A percentile compares a stretch with the other conserved stretches of the same genome.
Conservation (phyloP, 2,329 filamentous ascomycete species). For the Amylocarpus encephaloides region DNA sequence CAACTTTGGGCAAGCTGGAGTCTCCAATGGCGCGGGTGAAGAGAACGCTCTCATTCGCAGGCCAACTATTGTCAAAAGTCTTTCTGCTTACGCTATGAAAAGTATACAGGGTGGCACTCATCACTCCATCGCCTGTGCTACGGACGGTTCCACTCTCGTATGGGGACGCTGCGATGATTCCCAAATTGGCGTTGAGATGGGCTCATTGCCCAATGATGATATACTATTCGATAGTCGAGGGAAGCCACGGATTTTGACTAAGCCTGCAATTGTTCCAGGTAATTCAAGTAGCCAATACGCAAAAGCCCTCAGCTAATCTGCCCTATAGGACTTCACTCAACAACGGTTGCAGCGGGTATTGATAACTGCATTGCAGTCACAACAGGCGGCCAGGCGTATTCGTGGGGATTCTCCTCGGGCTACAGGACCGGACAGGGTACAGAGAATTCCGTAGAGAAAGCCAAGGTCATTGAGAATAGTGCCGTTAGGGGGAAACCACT, state of each 20-base stretch:
- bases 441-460: conserved; percentile 68
- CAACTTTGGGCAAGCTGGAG: conserved; percentile 76
- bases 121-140: conserved; percentile 62
- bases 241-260: conserved; percentile 60
- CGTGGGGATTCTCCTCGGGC: conserved; percentile 74
- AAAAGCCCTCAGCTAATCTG: background rate
- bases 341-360: conserved; percentile 57
- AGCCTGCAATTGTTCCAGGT: conserved; percentile 49
- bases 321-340: conserved; percentile 33
- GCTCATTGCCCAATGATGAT: conserved; percentile 49
- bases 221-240: conserved; percentile 57
- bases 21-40: conserved; percentile 55
- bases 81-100: conserved; percentile 55
- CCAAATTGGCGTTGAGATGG: conserved; percentile 50
- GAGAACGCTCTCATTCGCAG: conserved; percentile 65
- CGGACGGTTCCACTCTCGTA: conserved; percentile 49
- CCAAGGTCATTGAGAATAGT: conserved; percentile 76
- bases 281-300: background rate
- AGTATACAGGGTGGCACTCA: conserved; percentile 67
- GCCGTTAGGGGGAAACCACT: conserved; percentile 70
- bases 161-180: conserved; percentile 54
- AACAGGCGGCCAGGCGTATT: conserved; percentile 61
- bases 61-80: conserved; percentile 58
- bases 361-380: conserved; percentile 70
- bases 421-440: conserved; percentile 75